phyloP scores from a whole-genome alignment of 257 asterid genomes.

The Nicotiana knightiana region DNA sequence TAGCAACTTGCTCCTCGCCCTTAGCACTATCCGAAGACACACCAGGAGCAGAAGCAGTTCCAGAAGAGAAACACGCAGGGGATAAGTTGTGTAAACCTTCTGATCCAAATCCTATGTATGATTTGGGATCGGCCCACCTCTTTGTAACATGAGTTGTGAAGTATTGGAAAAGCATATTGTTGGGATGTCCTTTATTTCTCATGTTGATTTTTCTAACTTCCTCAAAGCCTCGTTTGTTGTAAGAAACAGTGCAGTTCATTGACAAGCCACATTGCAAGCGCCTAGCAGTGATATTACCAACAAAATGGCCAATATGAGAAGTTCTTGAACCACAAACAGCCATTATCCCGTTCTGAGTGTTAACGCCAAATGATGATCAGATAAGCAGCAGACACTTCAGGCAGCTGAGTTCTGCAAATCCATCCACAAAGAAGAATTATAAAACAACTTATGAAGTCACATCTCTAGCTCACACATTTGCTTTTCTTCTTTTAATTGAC shows the following conservation, averaged over 20 bases:
- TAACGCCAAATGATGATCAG: background rate
- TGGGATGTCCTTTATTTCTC: background rate
- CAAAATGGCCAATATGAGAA: background rate
- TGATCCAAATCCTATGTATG: background rate
- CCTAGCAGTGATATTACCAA: constrained; percentile 3
- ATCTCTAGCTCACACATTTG: background rate
- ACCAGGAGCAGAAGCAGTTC: background rate
- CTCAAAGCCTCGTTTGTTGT: background rate
- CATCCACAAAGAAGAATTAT: background rate
- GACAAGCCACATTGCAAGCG: constrained; percentile 2
- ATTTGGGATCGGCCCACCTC: background rate
- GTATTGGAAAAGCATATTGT: background rate
- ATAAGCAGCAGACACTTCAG: background rate
- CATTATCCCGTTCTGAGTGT: background rate
- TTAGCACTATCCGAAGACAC: background rate
- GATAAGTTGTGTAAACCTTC: background rate
- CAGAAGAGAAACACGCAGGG: background rate
- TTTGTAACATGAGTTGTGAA: background rate
- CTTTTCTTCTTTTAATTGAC: background rate
- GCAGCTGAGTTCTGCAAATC: background rate
- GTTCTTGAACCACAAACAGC: constrained; percentile 4
- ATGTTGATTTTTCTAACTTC: background rate
- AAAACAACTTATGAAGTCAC: background rate
- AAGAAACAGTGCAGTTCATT: background rate
- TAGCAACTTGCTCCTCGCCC: background rate